Evolutionary conservation across 1,139 yeast genomes (phyloP).

Genomic region (Kodamaea suecica): DNA sequence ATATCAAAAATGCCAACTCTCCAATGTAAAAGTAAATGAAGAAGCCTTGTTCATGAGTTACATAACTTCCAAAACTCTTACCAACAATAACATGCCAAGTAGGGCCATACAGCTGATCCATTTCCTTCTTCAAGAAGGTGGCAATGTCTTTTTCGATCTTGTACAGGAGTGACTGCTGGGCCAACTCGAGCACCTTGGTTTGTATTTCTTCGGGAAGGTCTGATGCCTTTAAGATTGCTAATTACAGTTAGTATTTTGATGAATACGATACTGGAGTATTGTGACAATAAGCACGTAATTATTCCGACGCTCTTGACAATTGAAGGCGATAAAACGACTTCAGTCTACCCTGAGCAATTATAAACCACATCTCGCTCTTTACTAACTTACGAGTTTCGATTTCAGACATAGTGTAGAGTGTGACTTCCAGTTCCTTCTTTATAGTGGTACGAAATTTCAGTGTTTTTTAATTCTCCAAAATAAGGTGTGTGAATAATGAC

Average conservation of each 20-base stretch:
- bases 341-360: no score
- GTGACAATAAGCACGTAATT: no score
- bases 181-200: conserved; percentile 55
- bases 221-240: conserved; percentile 47
- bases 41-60: conserved; percentile 83
- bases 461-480: neutral
- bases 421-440: no score
- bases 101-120: conserved; percentile 60
- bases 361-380: no score
- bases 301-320: no score
- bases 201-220: conserved; percentile 58
- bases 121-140: conserved; percentile 70
- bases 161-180: conserved; percentile 48
- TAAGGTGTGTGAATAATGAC: no score
- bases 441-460: neutral
- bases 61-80: conserved; percentile 86
- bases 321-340: no score
- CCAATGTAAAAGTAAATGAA: conserved; percentile 85
- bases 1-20: conserved; percentile 73
- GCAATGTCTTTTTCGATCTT: conserved; percentile 74
- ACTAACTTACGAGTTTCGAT: conserved; percentile 7
- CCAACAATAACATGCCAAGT: conserved; percentile 98
- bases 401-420: conserved; percentile 8
- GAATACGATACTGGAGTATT: no score
- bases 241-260: conserved; percentile 1